Evolutionary conservation across 2,329 filamentous ascomycete species (phyloP).

Genomic region (Hypocreales sp.): DNA sequence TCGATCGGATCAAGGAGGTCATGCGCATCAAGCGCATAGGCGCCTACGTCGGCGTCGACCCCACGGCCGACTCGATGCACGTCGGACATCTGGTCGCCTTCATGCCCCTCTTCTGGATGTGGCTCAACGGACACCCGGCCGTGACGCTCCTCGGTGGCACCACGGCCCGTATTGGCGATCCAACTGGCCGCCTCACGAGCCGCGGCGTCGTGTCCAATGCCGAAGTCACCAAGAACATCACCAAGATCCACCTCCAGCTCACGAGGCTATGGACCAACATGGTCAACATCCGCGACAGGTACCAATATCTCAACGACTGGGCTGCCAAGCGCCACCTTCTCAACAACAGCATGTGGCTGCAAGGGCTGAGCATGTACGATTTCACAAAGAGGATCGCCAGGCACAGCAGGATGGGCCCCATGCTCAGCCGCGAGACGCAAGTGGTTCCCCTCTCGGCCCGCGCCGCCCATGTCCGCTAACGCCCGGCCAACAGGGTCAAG

Average conservation of each 20-base stretch:
- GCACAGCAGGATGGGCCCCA: constrained; percentile 63
- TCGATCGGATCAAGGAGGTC: constrained; percentile 42
- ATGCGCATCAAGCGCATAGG: constrained; percentile 52
- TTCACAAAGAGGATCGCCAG: constrained; percentile 60
- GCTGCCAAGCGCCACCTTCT: constrained; percentile 51
- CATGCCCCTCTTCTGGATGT: constrained; percentile 77
- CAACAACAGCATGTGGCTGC: constrained; percentile 80
- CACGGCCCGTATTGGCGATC: constrained; percentile 67
- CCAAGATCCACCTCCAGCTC: constrained; percentile 54
- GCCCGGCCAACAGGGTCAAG: constrained; percentile 39
- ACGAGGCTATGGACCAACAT: constrained; percentile 63
- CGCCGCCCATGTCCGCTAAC: too few species aligned
- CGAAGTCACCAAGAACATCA: constrained; percentile 46
- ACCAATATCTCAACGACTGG: constrained; percentile 48
- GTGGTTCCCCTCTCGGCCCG: too few species aligned
- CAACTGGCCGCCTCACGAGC: constrained; percentile 50
- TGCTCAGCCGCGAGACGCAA: constrained; percentile 80
- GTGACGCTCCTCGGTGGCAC: constrained; percentile 57
- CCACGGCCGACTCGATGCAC: constrained; percentile 65
- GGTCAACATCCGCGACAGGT: constrained; percentile 45
- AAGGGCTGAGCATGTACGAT: constrained; percentile 54
- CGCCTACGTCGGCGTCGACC: constrained; percentile 70
- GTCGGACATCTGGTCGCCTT: constrained; percentile 67
- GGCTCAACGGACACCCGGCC: constrained; percentile 55
- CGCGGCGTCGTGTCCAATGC: constrained; percentile 36